A percentile compares a stretch with the other conserved stretches of the same genome.
phyloP scores from a whole-genome alignment of 1,284 basidiomycete genomes.

The Kalmanozyma brasiliensis region DNA sequence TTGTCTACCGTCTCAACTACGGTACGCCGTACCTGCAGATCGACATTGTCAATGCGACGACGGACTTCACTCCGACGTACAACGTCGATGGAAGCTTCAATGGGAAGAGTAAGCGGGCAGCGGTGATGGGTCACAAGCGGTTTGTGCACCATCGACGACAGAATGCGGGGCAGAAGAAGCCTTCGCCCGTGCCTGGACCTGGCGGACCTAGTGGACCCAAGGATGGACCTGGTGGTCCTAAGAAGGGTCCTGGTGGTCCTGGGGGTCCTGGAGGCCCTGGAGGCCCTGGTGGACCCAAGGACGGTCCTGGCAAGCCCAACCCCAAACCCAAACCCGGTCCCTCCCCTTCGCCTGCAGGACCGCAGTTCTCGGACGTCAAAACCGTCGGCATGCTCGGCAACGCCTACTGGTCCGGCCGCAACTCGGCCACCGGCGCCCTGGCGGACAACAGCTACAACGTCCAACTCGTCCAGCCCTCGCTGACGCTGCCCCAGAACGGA shows the following conservation, averaged over 20 bases:
- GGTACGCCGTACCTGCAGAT: conserved; percentile 45
- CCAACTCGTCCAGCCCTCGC: conserved; percentile 22
- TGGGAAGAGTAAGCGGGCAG: conserved; percentile 4
- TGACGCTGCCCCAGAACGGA: conserved; percentile 36
- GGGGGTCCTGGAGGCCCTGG: conserved; percentile 6
- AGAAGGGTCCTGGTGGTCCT: conserved; percentile 2
- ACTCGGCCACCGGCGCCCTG: conserved; percentile 32
- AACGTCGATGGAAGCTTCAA: conserved; percentile 26
- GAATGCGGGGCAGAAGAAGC: conserved; percentile 15
- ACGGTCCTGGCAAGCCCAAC: conserved; percentile 2
- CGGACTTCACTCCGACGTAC: conserved; percentile 39
- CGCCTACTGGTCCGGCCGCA: conserved; percentile 40
- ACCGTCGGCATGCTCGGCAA: conserved; percentile 41
- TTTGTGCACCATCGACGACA: conserved; percentile 38
- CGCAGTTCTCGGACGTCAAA: conserved; percentile 34
- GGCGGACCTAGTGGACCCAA: conserved; percentile 4
- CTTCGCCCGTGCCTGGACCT: conserved; percentile 5
- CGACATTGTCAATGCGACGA: conserved; percentile 39
- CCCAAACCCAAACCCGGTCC: conserved; percentile 2
- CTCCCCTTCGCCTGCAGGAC: not conserved
- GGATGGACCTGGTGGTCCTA: not conserved
- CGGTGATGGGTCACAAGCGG: conserved; percentile 28
- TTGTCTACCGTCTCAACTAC: conserved; percentile 47
- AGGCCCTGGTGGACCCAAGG: conserved; percentile 2
- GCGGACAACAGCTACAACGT: conserved; percentile 43